Conservation (phyloP, 2,329 filamentous ascomycete genomes). For the Colletotrichum sublineola region DNA sequence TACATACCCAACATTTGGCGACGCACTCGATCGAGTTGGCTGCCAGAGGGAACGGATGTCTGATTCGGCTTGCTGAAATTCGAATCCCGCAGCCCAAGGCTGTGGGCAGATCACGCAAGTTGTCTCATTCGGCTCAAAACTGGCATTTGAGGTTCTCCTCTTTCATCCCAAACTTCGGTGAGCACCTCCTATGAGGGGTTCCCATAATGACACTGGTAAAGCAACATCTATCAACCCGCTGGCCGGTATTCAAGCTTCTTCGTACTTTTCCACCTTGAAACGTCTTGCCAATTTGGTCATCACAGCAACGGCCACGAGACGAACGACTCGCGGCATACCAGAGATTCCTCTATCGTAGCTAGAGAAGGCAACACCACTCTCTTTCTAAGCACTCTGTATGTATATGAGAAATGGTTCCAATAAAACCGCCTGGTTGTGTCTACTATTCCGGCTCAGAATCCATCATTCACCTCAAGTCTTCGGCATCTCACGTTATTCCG, state of each 20-base stretch:
- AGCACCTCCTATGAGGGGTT: background rate
- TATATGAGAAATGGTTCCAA: background rate
- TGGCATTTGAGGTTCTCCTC: background rate
- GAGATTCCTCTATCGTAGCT: background rate
- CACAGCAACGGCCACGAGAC: background rate
- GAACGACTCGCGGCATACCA: background rate
- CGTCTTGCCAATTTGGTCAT: background rate
- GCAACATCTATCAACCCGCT: too few species aligned
- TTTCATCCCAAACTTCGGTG: background rate
- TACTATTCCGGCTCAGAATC: background rate
- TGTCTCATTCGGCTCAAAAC: background rate
- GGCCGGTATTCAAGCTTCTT: background rate
- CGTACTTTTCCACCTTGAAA: background rate
- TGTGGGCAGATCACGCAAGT: background rate
- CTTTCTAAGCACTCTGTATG: background rate
- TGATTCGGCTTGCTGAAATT: background rate
- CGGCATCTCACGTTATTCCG: constrained; percentile 5
- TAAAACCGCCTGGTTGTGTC: too few species aligned
- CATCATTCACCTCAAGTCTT: background rate
- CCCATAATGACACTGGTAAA: background rate
- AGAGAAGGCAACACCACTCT: background rate
- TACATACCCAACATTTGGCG: background rate
- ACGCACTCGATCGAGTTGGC: background rate
- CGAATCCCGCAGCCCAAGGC: background rate
- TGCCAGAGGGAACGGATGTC: background rate